Percentiles rank a stretch among this genome's conserved stretches.
Evolutionary conservation across 2,329 filamentous ascomycete species (phyloP).

Genomic region (Xylariaceae sp.): DNA sequence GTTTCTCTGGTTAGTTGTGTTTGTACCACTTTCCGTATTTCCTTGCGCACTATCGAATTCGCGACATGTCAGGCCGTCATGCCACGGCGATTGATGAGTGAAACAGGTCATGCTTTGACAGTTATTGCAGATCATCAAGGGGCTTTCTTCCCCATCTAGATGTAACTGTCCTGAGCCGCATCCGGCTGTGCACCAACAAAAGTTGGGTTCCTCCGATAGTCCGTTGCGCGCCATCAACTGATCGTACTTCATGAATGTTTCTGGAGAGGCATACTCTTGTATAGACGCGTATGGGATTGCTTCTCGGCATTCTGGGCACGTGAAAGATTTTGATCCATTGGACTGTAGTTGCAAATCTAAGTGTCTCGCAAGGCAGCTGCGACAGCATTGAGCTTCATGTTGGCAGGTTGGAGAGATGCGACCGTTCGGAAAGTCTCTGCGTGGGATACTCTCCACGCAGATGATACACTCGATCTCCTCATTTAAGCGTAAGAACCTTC

Average conservation of each 20-base stretch:
- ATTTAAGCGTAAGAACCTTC: background rate
- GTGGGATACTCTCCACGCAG: constrained; percentile 7
- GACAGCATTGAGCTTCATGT: constrained; percentile 6
- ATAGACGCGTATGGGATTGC: constrained; percentile 6
- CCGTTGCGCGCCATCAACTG: constrained; percentile 5
- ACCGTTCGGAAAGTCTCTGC: constrained; percentile 5
- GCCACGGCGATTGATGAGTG: constrained; percentile 8
- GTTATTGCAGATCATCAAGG: constrained; percentile 9
- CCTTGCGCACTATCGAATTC: constrained; percentile 4
- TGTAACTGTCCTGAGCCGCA: constrained; percentile 9
- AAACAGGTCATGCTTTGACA: constrained; percentile 7
- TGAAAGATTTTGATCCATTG: constrained; percentile 5
- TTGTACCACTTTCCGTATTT: background rate
- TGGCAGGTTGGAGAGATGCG: constrained; percentile 4
- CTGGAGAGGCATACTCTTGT: constrained; percentile 3
- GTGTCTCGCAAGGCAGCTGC: constrained; percentile 4
- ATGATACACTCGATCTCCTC: constrained; percentile 9
- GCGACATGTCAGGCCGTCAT: constrained; percentile 7
- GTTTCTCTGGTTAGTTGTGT: background rate
- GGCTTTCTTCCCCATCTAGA: constrained; percentile 6
- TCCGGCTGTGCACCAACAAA: constrained; percentile 9
- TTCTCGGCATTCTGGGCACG: constrained; percentile 7
- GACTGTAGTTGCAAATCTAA: constrained; percentile 6
- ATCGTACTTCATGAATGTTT: constrained; percentile 5
- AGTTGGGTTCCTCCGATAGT: constrained; percentile 6